phyloP scores from a whole-genome alignment of 192 early-diverging fungal species.

The Entrophospora sp. region DNA sequence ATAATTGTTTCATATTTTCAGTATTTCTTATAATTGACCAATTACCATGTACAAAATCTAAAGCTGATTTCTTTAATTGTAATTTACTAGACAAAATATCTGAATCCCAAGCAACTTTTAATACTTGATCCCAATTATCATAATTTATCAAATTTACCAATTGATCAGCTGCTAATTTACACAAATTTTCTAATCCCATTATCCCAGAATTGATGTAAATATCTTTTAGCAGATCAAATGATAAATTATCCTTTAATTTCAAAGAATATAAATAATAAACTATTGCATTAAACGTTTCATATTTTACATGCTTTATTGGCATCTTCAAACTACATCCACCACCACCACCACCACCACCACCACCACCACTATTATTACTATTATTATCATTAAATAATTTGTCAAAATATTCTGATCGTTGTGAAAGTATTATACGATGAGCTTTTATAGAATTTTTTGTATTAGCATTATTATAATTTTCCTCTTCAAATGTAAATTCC shows the following conservation, averaged over 20 bases:
- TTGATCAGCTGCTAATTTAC: background rate
- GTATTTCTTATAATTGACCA: background rate
- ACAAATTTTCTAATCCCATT: background rate
- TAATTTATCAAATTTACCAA: background rate
- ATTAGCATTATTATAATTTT: too few relatives aligned
- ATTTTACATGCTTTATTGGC: background rate
- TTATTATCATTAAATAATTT: too few relatives aligned
- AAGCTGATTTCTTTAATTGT: background rate
- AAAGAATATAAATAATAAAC: slow-evolving; percentile 17
- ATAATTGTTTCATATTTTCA: background rate
- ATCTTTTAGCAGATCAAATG: background rate
- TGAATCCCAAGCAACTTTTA: background rate
- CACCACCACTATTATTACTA: too few relatives aligned
- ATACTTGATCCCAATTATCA: slow-evolving; percentile 19
- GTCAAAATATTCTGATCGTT: slow-evolving; percentile 15
- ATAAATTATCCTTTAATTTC: background rate
- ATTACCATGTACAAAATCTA: background rate
- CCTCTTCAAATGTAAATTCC: slow-evolving; percentile 8
- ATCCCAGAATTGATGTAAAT: slow-evolving; percentile 15
- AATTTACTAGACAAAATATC: background rate
- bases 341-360: background rate
- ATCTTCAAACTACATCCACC: slow-evolving; percentile 7
- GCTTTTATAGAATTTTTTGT: slow-evolving; percentile 17
- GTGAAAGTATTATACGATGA: slow-evolving; percentile 13
- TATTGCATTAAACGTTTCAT: background rate